Evolutionary conservation across 2,329 filamentous ascomycete genomes (phyloP).

Genomic region (Colletotrichum sojae): DNA sequence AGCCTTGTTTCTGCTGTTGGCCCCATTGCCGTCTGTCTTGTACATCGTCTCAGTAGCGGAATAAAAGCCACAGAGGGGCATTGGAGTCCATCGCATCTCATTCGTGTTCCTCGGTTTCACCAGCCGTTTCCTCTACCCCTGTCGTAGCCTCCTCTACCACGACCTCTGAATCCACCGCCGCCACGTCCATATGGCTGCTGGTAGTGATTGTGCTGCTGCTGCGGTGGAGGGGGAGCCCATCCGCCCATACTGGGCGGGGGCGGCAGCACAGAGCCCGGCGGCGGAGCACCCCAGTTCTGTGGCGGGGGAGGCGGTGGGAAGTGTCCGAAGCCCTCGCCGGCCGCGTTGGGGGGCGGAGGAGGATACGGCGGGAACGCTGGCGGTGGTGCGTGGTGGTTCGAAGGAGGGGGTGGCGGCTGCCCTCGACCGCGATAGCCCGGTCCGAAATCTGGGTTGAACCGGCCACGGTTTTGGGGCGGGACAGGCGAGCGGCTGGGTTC

Average conservation of each 20-base stretch:
- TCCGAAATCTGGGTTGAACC: constrained; percentile 28
- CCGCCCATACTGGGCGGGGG: constrained; percentile 27
- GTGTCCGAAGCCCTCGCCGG: constrained; percentile 44
- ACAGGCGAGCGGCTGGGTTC: constrained; percentile 25
- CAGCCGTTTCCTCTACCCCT: constrained; percentile 34
- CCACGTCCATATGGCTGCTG: constrained; percentile 35
- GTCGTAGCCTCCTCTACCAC: constrained; percentile 38
- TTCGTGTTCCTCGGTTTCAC: background rate
- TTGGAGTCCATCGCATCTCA: too few species aligned
- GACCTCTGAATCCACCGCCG: constrained; percentile 30
- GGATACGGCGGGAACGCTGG: constrained; percentile 37
- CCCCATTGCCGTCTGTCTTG: background rate
- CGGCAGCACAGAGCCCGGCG: constrained; percentile 16
- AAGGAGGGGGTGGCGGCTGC: constrained; percentile 45
- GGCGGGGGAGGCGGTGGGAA: constrained; percentile 53
- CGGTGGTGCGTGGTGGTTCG: constrained; percentile 27
- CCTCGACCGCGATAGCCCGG: background rate
- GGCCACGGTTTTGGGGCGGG: constrained; percentile 27
- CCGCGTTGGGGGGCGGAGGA: constrained; percentile 42
- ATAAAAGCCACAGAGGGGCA: too few species aligned
- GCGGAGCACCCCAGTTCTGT: constrained; percentile 42
- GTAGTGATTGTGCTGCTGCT: constrained; percentile 29
- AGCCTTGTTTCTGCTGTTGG: background rate
- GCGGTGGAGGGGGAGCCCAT: constrained; percentile 37
- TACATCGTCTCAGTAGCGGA: constrained; percentile 1